Percentiles rank a stretch among this genome's conserved stretches.
These are phyloP conservation scores for Sistotremastrum niveocremeum DNA, from an alignment of 768 basidiomycete genomes.

Conservation along the genomic window DNA sequence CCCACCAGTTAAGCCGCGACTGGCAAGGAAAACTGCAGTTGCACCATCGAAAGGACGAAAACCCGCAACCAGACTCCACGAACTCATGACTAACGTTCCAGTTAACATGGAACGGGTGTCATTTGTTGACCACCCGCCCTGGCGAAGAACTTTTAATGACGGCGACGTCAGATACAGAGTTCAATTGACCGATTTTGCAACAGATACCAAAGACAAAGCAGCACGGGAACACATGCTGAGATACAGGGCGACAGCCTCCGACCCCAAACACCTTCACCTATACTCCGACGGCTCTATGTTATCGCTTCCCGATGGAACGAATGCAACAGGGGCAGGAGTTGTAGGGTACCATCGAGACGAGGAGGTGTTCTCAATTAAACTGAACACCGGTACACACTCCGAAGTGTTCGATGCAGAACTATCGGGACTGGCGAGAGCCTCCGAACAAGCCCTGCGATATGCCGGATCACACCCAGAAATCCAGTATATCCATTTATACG, in stretches of 20 bases:
- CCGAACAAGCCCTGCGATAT: conserved; percentile 4
- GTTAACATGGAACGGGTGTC: no score
- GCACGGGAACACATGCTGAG: no score
- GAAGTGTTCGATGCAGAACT: conserved; percentile 19
- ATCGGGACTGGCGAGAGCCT: conserved; percentile 11
- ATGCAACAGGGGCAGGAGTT: conserved; percentile 8
- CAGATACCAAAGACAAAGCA: no score
- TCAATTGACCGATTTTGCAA: no score
- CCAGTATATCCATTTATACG: conserved; percentile 3
- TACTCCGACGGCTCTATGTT: conserved; percentile 9
- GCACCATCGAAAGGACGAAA: no score
- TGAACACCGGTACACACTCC: conserved; percentile 10
- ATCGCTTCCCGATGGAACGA: background rate
- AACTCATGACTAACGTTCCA: no score
- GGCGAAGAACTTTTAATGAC: no score
- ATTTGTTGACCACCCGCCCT: no score
- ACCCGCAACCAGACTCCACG: no score
- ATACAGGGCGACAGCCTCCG: conserved; percentile 8
- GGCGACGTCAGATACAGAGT: no score
- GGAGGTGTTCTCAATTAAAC: conserved; percentile 8
- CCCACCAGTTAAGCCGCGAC: no score
- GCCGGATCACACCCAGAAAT: background rate
- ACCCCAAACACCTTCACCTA: conserved; percentile 6
- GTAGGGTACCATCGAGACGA: conserved; percentile 7
- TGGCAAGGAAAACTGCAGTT: no score